These are phyloP conservation scores for Populus tremula DNA, from an alignment of 345 rosid species.

Conservation along the genomic window DNA sequence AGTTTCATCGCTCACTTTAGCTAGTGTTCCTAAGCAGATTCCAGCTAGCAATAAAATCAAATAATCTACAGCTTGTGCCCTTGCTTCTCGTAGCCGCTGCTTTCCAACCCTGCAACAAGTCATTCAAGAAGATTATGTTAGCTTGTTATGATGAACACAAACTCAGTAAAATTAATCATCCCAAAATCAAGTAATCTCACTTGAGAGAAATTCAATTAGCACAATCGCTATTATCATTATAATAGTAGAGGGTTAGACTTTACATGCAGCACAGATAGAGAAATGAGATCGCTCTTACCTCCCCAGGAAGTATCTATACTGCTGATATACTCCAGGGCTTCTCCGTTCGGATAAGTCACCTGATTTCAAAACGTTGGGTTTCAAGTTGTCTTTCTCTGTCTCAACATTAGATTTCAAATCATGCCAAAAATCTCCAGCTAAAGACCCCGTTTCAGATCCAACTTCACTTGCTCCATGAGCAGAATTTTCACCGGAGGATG, in stretches of 20 bases:
- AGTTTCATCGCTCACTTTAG: conserved; percentile 97
- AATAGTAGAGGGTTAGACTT: background rate
- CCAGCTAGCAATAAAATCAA: conserved; percentile 87
- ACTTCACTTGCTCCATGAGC: conserved; percentile 45
- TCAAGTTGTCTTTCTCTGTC: conserved; percentile 55
- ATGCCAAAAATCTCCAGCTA: conserved; percentile 82
- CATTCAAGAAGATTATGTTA: background rate
- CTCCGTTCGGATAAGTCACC: conserved; percentile 66
- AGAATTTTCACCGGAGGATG: conserved; percentile 48
- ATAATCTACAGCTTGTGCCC: conserved; percentile 86
- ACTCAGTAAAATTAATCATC: background rate
- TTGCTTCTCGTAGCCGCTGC: conserved; percentile 90
- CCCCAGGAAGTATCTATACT: conserved; percentile 88
- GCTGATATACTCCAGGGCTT: conserved; percentile 64
- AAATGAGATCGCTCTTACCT: conserved; percentile 41
- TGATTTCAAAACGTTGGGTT: conserved; percentile 41
- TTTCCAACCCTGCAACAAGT: conserved; percentile 62
- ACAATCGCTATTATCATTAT: background rate
- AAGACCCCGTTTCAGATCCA: conserved; percentile 48
- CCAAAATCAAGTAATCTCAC: background rate
- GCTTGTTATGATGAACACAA: background rate
- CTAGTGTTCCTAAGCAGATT: conserved; percentile 95
- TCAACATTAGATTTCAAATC: conserved; percentile 68
- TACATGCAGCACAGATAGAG: background rate
- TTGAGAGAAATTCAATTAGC: background rate